Evolutionary conservation across 2,329 filamentous ascomycete genomes (phyloP).

Genomic region (Microdochium nivale): DNA sequence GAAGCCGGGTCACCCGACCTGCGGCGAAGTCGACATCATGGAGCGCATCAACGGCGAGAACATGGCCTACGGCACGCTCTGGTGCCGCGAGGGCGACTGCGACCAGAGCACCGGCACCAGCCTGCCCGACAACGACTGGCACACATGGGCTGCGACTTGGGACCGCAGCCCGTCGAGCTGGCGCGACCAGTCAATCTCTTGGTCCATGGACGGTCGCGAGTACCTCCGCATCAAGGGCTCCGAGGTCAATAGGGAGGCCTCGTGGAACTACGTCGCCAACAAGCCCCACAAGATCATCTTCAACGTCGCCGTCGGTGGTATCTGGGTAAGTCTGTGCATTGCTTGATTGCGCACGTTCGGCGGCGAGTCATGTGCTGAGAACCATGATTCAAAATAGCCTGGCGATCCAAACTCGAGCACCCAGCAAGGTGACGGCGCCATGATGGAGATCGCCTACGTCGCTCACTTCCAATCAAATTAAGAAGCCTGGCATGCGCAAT

Average conservation of each 20-base stretch:
- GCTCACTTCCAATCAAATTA: constrained; percentile 20
- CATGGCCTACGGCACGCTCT: constrained; percentile 36
- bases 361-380: neutral
- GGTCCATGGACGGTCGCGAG: constrained; percentile 34
- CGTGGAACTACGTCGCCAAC: constrained; percentile 35
- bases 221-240: constrained; percentile 34
- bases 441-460: constrained; percentile 45
- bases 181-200: constrained; percentile 37
- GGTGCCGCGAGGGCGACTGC: constrained; percentile 38
- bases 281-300: constrained; percentile 35
- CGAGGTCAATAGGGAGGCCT: constrained; percentile 26
- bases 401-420: constrained; percentile 39
- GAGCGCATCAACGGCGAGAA: constrained; percentile 38
- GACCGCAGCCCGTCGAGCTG: constrained; percentile 35
- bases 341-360: neutral
- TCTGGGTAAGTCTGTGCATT: constrained; percentile 24
- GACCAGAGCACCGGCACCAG: constrained; percentile 35
- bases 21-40: constrained; percentile 42
- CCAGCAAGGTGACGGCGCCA: constrained; percentile 33
- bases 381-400: constrained; percentile 25
- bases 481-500: neutral
- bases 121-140: constrained; percentile 38
- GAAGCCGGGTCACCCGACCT: constrained; percentile 33
- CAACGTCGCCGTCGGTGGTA: constrained; percentile 39
- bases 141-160: constrained; percentile 37